Evolutionary conservation across 1,284 basidiomycete species (phyloP).

Genomic region (Ganoderma boninense): DNA sequence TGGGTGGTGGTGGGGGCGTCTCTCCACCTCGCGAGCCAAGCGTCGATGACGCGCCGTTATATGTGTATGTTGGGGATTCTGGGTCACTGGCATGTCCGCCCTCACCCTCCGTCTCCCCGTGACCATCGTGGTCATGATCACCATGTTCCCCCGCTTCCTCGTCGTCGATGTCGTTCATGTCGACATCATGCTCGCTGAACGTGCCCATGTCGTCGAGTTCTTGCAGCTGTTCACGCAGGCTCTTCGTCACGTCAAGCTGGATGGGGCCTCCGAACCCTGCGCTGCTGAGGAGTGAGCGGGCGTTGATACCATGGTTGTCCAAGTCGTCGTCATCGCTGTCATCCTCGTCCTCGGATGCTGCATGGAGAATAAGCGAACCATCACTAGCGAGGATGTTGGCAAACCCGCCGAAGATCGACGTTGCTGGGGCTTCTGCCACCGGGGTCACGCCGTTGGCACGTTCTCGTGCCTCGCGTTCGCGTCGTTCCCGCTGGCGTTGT

Average conservation of each 20-base stretch:
- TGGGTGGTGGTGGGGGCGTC: slow-evolving; percentile 54
- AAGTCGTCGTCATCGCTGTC: slow-evolving; percentile 61
- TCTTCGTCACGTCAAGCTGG: slow-evolving; percentile 57
- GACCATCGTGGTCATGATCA: slow-evolving; percentile 27
- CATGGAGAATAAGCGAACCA: slow-evolving; percentile 30
- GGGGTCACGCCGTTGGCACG: slow-evolving; percentile 15
- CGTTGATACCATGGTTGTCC: slow-evolving; percentile 45
- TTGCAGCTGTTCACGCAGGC: slow-evolving; percentile 66
- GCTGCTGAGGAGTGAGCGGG: slow-evolving; percentile 56
- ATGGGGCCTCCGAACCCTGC: slow-evolving; percentile 43
- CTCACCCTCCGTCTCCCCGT: slow-evolving; percentile 24
- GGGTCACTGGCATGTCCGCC: slow-evolving; percentile 29
- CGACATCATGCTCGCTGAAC: slow-evolving; percentile 38
- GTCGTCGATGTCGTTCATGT: slow-evolving; percentile 35
- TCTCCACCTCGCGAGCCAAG: slow-evolving; percentile 48
- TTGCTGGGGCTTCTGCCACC: slow-evolving; percentile 39
- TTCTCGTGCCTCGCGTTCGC: slow-evolving; percentile 53
- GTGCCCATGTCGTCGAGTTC: slow-evolving; percentile 59
- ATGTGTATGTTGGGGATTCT: slow-evolving; percentile 33
- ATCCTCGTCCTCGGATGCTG: slow-evolving; percentile 53
- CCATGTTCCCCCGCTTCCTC: slow-evolving; percentile 24
- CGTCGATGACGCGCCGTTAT: slow-evolving; percentile 14
- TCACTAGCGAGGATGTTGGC: slow-evolving; percentile 53
- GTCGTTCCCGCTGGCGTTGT: slow-evolving; percentile 49
- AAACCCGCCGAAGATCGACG: slow-evolving; percentile 41